Evolutionary conservation across 2,329 filamentous ascomycete genomes (phyloP), one percentile per base, ranked within the genome.

Genomic region (Sarocladium strictum): DNA sequence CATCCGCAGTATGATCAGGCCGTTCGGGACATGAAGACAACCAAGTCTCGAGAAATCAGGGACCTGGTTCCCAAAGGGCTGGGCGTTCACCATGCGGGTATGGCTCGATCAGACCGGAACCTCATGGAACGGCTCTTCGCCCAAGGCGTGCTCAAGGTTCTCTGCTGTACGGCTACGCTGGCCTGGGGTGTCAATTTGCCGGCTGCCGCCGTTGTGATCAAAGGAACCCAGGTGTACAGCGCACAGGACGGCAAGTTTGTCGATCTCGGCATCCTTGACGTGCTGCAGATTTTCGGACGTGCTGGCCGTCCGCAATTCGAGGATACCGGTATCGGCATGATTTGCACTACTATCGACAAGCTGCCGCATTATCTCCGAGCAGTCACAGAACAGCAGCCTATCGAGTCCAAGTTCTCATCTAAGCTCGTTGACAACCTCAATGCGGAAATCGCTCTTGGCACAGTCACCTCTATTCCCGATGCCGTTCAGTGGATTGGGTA

Each of bases 171-270:
- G 2, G 94, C 94, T 11, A 99, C 94, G 1, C 79, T 99, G 24
- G 94, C 94, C 1, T 99, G 94, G 94, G 94, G 94, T 84, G 93
- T 99, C 66, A 99, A 99, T 70, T 82, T 99, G 70, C 94, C 94
- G 1, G 94, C 94, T 32, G 94, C 94, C 0, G 95, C 94, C 0
- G 94, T 99, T 52, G 82, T 99, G 53, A 99, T 99, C 78, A 99
- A 99, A 69, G 94, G 94, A 15, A 99, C 94, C 0, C 93, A 97
- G 65, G 83, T 99, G 0, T 99, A 99, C 72, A 97, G 92, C 67
- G 87, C 94, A 0, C 90, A 97, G 67, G 93, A 96, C 53, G 94
- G 94, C 70, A 96, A 96, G 70, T 97, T 97, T 62, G 87, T 97
- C 19, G 94, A 99, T 65, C 79, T 99, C 4, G 93, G 94, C 2